phyloP scores from a whole-genome alignment of 768 basidiomycete genomes.

The Tubosaeta sp. region DNA sequence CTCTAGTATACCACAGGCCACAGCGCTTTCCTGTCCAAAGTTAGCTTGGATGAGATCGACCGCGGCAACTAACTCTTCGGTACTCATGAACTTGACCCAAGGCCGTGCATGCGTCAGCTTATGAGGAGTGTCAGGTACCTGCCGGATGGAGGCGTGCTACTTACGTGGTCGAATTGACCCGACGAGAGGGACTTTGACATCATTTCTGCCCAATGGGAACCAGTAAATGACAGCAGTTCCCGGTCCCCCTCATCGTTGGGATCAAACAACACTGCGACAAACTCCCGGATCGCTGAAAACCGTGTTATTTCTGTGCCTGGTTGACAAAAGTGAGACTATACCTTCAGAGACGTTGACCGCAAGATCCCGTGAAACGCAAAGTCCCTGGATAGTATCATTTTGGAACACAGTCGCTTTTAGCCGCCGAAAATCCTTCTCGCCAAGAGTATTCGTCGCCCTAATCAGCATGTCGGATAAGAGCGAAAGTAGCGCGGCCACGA shows the following conservation, averaged over 20 bases:
- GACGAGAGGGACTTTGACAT: slow-evolving; percentile 14
- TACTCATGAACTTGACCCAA: slow-evolving; percentile 57
- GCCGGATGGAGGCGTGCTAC: not conserved
- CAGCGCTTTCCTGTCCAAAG: not conserved
- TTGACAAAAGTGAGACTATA: slow-evolving; percentile 8
- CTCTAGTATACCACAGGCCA: slow-evolving; percentile 28
- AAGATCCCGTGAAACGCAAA: slow-evolving; percentile 32
- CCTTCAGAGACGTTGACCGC: slow-evolving; percentile 33
- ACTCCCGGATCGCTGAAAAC: slow-evolving; percentile 36
- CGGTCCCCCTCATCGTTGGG: slow-evolving; percentile 35
- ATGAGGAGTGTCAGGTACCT: not conserved
- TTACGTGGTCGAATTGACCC: slow-evolving; percentile 7
- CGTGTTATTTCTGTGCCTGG: not conserved
- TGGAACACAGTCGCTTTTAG: slow-evolving; percentile 43
- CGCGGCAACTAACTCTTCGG: slow-evolving; percentile 38
- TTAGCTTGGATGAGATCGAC: slow-evolving; percentile 36
- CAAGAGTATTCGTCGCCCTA: slow-evolving; percentile 25
- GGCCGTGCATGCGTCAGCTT: slow-evolving; percentile 13
- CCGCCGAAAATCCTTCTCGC: slow-evolving; percentile 24
- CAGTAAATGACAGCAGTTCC: slow-evolving; percentile 37
- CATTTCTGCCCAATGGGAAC: slow-evolving; percentile 39
- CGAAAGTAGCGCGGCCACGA: slow-evolving; percentile 31
- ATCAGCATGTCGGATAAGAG: slow-evolving; percentile 39
- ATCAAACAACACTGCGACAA: slow-evolving; percentile 41
- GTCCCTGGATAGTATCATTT: slow-evolving; percentile 28